Conservation (phyloP, 2,329 filamentous ascomycete genomes). For the Amphichorda felina region DNA sequence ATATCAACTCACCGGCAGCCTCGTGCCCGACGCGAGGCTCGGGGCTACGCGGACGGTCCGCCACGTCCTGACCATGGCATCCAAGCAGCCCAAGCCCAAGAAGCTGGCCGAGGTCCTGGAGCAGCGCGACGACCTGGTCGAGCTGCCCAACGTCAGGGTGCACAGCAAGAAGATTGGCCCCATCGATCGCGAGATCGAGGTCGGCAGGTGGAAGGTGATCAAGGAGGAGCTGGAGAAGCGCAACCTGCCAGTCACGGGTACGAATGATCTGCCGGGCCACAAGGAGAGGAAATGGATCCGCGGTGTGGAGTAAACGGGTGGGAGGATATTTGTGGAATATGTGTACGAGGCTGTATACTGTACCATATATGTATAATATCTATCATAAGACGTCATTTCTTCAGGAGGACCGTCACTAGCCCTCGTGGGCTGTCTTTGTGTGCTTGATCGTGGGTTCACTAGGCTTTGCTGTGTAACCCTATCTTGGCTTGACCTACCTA, state of each 20-base stretch:
- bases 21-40: conserved; percentile 60
- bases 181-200: conserved; percentile 57
- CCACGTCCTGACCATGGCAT: conserved; percentile 40
- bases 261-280: conserved; percentile 23
- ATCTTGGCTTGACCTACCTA: too few species aligned
- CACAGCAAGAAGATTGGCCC: conserved; percentile 52
- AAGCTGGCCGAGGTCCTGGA: conserved; percentile 52
- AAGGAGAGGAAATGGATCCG: conserved; percentile 30
- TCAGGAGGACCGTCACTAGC: not conserved
- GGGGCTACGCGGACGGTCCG: conserved; percentile 39
- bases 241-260: conserved; percentile 45
- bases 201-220: conserved; percentile 73
- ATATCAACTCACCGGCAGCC: conserved; percentile 68
- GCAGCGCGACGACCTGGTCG: conserved; percentile 27
- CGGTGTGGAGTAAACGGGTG: conserved; percentile 11
- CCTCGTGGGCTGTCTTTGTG: too few species aligned
- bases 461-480: too few species aligned
- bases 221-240: conserved; percentile 54
- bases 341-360: not conserved
- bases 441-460: too few species aligned
- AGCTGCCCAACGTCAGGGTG: conserved; percentile 60
- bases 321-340: not conserved
- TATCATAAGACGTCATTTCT: not conserved
- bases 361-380: not conserved
- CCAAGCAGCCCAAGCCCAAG: conserved; percentile 40